Percentiles rank a stretch among this genome's conserved stretches.
Conservation (phyloP, 2,329 filamentous ascomycete genomes). For the Pseudocercospora macadamiae region DNA sequence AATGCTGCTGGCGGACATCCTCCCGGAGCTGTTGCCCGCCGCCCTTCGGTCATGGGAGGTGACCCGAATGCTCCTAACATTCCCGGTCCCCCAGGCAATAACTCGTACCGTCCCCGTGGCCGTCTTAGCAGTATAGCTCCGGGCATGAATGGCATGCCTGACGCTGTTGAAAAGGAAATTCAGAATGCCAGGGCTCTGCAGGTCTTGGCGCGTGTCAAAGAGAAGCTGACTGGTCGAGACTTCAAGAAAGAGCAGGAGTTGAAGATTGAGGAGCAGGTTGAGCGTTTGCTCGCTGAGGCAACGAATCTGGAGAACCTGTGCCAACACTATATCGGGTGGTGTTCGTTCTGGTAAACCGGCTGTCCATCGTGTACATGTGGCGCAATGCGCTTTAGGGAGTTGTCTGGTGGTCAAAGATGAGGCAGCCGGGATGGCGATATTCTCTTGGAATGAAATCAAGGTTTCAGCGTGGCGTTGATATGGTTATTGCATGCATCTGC, state of each 20-base stretch:
- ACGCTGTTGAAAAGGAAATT: slow-evolving; percentile 62
- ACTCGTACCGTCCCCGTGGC: slow-evolving; percentile 17
- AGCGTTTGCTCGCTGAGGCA: slow-evolving; percentile 90
- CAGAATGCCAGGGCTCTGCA: slow-evolving; percentile 93
- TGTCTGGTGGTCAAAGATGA: background rate
- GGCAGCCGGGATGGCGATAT: background rate
- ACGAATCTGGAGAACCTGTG: slow-evolving; percentile 97
- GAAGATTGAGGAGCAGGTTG: slow-evolving; percentile 83
- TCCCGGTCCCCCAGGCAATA: slow-evolving; percentile 36
- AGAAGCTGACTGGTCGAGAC: slow-evolving; percentile 92
- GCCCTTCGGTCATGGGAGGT: slow-evolving; percentile 37
- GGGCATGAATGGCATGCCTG: slow-evolving; percentile 31
- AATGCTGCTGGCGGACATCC: slow-evolving; percentile 16
- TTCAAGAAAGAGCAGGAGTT: slow-evolving; percentile 87
- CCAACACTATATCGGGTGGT: slow-evolving; percentile 99
- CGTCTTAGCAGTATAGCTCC: slow-evolving; percentile 30
- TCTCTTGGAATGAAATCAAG: background rate
- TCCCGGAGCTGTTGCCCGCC: slow-evolving; percentile 26
- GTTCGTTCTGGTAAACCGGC: slow-evolving; percentile 93
- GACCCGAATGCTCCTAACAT: slow-evolving; percentile 34
- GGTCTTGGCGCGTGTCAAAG: slow-evolving; percentile 86
- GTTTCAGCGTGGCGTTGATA: slow-evolving; percentile 8
- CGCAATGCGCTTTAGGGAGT: background rate
- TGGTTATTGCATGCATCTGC: background rate
- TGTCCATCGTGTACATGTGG: too few relatives aligned